phyloP scores from a whole-genome alignment of 1,284 basidiomycete species.

The Trichosporon sp. region DNA sequence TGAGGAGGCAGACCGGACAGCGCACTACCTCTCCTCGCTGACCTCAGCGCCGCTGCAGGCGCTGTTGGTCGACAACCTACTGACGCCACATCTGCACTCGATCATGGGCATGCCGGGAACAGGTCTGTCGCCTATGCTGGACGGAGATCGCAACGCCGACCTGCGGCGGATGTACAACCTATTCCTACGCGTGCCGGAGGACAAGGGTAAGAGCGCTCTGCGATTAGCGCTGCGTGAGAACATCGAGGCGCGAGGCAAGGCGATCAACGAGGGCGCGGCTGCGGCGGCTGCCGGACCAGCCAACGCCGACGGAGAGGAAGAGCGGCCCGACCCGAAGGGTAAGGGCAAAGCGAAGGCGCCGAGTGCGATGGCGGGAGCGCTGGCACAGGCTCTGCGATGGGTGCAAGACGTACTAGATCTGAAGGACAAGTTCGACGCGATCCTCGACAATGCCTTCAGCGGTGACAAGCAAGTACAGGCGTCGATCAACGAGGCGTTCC shows the following conservation, averaged over 20 bases:
- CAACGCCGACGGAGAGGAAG: slow-evolving; percentile 39
- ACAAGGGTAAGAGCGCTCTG: slow-evolving; percentile 59
- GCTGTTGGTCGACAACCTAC: slow-evolving; percentile 71
- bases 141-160: slow-evolving; percentile 70
- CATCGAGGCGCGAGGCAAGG: slow-evolving; percentile 68
- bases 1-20: slow-evolving; percentile 80
- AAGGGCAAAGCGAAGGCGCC: slow-evolving; percentile 57
- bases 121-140: slow-evolving; percentile 83
- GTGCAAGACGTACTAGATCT: slow-evolving; percentile 86
- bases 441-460: slow-evolving; percentile 68
- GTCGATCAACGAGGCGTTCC: slow-evolving; percentile 86
- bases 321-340: slow-evolving; percentile 49
- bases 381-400: slow-evolving; percentile 73
- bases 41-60: slow-evolving; percentile 66
- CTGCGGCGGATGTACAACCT: slow-evolving; percentile 75
- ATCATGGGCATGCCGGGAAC: slow-evolving; percentile 77
- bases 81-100: slow-evolving; percentile 67
- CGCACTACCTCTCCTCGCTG: slow-evolving; percentile 77
- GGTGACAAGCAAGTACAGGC: slow-evolving; percentile 75
- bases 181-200: slow-evolving; percentile 62
- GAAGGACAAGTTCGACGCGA: slow-evolving; percentile 80
- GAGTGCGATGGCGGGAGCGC: slow-evolving; percentile 28
- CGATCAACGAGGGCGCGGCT: slow-evolving; percentile 61
- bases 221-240: slow-evolving; percentile 68
- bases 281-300: slow-evolving; percentile 12